Base-by-base conservation (phyloP, 495 filamentous ascomycete species). In the Darksidea phi region DNA sequence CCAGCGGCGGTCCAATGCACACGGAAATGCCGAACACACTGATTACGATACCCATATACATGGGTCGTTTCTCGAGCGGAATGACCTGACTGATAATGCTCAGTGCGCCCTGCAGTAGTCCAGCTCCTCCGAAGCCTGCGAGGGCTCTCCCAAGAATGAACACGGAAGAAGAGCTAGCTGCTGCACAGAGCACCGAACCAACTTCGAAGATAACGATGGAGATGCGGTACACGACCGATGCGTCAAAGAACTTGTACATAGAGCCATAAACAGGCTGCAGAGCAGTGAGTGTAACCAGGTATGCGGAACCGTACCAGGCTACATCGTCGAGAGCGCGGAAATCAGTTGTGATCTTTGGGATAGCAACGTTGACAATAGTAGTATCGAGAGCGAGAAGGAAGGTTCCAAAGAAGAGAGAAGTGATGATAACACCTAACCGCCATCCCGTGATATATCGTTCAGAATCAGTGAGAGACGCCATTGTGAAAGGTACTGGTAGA, bases 181-280 rank as follows among this genome's bases (percentile, higher is more conserved):
- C 60, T 17, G 67, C 77, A 41, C 77, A 79, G 13, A 79, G 54
- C 7, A 76, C 48, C 0, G 75, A 78, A 18, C 76, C 76, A 6
- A 79, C 20, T 54, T 76, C 74, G 46, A 80, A 80, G n/a, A 78
- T 36, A 24, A 58, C 60, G 17, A 80, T 70, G 48, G 50, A 54
- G n/a, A n/a, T 17, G 15, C 11, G 17, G 50, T 54, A 54, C 12
- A 54, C 28, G 12, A 23, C 18, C 25, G 36, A 38, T n/a, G 50
- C 36, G n/a, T 54, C 28, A 24, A 54, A 54, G 50, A 54, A 54
- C 54, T 77, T 80, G 74, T 82, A 85, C 1, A 74, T 57, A 25
- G 79, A 80, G 37, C 82, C 82, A 67, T 75, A 81, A 0, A 68
- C 60, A 0, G 81, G 76, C 13, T 43, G 54, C 37, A 82, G 78